phyloP scores from a whole-genome alignment of 139 green algal species.

The Diplosphaera chodatii region DNA sequence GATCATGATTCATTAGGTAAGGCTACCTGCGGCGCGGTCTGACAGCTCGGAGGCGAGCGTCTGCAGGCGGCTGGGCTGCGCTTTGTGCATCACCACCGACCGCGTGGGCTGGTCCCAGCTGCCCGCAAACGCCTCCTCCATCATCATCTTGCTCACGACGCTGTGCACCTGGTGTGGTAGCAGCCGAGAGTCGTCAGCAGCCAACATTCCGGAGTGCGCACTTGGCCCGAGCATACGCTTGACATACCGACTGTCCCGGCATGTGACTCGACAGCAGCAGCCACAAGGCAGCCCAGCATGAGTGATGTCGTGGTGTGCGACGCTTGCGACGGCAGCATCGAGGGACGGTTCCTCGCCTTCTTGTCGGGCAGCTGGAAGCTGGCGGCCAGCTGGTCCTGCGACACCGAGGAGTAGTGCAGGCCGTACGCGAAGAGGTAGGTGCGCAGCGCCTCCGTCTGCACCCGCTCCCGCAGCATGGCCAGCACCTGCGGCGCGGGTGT shows the following conservation, averaged over 20 bases:
- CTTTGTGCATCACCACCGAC: slow-evolving; percentile 87
- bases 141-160: slow-evolving; percentile 87
- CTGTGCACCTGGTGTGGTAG: slow-evolving; percentile 70
- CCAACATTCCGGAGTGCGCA: no score
- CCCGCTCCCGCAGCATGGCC: slow-evolving; percentile 46
- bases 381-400: slow-evolving; percentile 72
- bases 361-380: slow-evolving; percentile 87
- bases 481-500: slow-evolving; percentile 39
- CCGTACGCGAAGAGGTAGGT: slow-evolving; percentile 90
- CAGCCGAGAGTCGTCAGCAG: no score
- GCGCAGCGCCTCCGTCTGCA: slow-evolving; percentile 80
- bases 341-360: slow-evolving; percentile 26
- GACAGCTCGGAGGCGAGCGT: slow-evolving; percentile 22
- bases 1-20: background rate
- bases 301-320: no score
- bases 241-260: no score
- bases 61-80: slow-evolving; percentile 77
- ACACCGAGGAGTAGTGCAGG: slow-evolving; percentile 79
- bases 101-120: slow-evolving; percentile 89
- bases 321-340: background rate
- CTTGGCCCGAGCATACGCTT: no score
- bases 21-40: background rate
- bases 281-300: no score
- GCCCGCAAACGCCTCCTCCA: slow-evolving; percentile 62
- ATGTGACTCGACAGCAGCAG: no score